A percentile compares a stretch with the other conserved stretches of the same genome.
Conservation (phyloP, 495 filamentous ascomycete species). For the Penicillium waksmanii region DNA sequence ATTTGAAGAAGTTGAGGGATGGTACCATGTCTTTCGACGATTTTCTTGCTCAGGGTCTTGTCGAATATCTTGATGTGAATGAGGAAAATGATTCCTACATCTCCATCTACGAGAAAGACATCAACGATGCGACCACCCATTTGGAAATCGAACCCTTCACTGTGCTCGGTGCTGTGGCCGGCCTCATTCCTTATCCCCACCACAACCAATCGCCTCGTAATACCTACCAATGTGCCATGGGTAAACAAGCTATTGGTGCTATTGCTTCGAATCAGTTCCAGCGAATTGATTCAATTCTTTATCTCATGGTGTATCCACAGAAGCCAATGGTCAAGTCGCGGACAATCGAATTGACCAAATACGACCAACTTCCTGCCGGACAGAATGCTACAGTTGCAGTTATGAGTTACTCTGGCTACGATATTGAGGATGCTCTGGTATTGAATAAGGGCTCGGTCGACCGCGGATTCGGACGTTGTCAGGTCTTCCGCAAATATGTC, state of each 20-base stretch:
- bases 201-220: slow-evolving; percentile 99
- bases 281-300: slow-evolving; percentile 92
- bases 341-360: slow-evolving; percentile 95
- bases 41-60: slow-evolving; percentile 83
- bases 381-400: slow-evolving; percentile 97
- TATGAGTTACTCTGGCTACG: slow-evolving; percentile 98
- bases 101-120: slow-evolving; percentile 82
- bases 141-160: slow-evolving; percentile 98
- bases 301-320: slow-evolving; percentile 96
- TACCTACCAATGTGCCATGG: slow-evolving; percentile 99
- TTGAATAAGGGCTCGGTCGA: slow-evolving; percentile 95
- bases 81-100: slow-evolving; percentile 97
- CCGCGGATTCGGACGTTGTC: slow-evolving; percentile 92
- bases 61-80: slow-evolving; percentile 97
- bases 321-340: slow-evolving; percentile 96
- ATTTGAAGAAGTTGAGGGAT: slow-evolving; percentile 76
- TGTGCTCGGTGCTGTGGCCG: slow-evolving; percentile 94
- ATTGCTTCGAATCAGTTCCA: slow-evolving; percentile 97
- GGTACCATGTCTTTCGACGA: slow-evolving; percentile 88
- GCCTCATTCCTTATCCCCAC: slow-evolving; percentile 96
- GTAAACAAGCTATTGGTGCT: slow-evolving; percentile 98
- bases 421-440: slow-evolving; percentile 98
- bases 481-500: slow-evolving; percentile 89
- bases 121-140: slow-evolving; percentile 81
- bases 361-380: slow-evolving; percentile 94